Percentiles rank a stretch among this genome's conserved stretches.
Evolutionary conservation across 495 filamentous ascomycete genomes (phyloP).

Genomic region (Lentithecium fluviatile): DNA sequence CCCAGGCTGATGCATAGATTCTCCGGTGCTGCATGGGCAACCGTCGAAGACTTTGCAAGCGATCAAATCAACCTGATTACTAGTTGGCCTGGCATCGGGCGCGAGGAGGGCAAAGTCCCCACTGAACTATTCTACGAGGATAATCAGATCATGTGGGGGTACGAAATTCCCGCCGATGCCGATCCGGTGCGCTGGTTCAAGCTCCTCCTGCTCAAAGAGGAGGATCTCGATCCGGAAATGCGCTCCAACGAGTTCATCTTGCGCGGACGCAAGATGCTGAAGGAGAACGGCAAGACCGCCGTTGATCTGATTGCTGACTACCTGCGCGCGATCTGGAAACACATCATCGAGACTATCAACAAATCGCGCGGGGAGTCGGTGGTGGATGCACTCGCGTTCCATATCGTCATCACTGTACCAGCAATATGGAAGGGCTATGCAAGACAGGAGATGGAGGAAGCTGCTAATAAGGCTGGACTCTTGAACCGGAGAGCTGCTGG

Average conservation of each 20-base stretch:
- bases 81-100: constrained; percentile 10
- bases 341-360: constrained; percentile 11
- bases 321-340: constrained; percentile 21
- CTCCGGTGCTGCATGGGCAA: constrained; percentile 27
- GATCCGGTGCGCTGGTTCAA: constrained; percentile 23
- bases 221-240: constrained; percentile 3
- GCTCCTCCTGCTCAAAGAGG: constrained; percentile 13
- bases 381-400: constrained; percentile 12
- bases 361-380: background rate
- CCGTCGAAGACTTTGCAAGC: background rate
- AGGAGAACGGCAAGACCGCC: background rate
- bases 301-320: constrained; percentile 25
- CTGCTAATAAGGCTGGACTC: constrained; percentile 25
- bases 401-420: constrained; percentile 26
- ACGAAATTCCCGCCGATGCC: constrained; percentile 9
- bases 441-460: constrained; percentile 12
- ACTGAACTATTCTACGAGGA: constrained; percentile 17
- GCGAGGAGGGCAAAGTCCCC: constrained; percentile 6
- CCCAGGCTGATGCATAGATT: constrained; percentile 5
- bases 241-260: background rate
- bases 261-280: constrained; percentile 7
- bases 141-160: constrained; percentile 11
- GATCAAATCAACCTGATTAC: constrained; percentile 25
- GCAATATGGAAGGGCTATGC: constrained; percentile 28
- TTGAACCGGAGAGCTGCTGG: constrained; percentile 9